Percentiles rank a stretch among this genome's conserved stretches.
These are phyloP conservation scores for Starmerella floricola DNA, from an alignment of 805 yeast genomes.

Conservation along the genomic window DNA sequence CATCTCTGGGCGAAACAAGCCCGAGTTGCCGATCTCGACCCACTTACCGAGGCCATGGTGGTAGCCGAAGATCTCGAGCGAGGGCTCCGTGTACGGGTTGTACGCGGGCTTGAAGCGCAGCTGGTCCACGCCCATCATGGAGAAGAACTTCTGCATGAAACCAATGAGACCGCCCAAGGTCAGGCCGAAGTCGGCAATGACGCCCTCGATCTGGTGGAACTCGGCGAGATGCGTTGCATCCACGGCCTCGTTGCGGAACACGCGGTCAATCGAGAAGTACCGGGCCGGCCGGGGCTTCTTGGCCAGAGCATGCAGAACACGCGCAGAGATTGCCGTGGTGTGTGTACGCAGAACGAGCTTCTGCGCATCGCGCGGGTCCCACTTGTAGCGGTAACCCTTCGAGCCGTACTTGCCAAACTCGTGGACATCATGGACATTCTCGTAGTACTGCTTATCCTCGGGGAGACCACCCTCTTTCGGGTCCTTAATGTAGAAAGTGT, in stretches of 20 bases:
- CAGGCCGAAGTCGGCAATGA: constrained; percentile 86
- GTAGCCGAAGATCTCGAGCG: constrained; percentile 93
- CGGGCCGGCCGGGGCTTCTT: constrained; percentile 89
- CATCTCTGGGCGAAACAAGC: constrained; percentile 99
- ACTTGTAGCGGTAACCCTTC: constrained; percentile 95
- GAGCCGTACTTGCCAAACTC: constrained; percentile 86
- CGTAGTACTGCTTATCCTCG: constrained; percentile 64
- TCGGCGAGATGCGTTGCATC: constrained; percentile 99
- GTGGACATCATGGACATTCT: constrained; percentile 71
- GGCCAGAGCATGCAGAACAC: constrained; percentile 63
- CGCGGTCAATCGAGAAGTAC: constrained; percentile 92
- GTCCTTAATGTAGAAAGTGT: constrained; percentile 93
- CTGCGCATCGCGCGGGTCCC: constrained; percentile 85
- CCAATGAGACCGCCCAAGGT: constrained; percentile 95
- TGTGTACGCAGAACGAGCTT: constrained; percentile 93
- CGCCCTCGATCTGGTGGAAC: constrained; percentile 99
- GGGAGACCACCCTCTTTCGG: constrained; percentile 75
- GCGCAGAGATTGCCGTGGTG: constrained; percentile 87
- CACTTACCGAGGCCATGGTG: constrained; percentile 89
- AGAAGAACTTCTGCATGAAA: constrained; percentile 94
- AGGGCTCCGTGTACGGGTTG: constrained; percentile 98
- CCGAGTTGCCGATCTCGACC: constrained; percentile 99
- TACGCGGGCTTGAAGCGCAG: constrained; percentile 97
- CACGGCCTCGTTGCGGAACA: constrained; percentile 98
- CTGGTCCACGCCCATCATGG: constrained; percentile 92